Percentiles rank a stretch among this genome's conserved stretches.
Conservation (phyloP, 1,284 basidiomycete genomes). For the Coriolopsis trogii region DNA sequence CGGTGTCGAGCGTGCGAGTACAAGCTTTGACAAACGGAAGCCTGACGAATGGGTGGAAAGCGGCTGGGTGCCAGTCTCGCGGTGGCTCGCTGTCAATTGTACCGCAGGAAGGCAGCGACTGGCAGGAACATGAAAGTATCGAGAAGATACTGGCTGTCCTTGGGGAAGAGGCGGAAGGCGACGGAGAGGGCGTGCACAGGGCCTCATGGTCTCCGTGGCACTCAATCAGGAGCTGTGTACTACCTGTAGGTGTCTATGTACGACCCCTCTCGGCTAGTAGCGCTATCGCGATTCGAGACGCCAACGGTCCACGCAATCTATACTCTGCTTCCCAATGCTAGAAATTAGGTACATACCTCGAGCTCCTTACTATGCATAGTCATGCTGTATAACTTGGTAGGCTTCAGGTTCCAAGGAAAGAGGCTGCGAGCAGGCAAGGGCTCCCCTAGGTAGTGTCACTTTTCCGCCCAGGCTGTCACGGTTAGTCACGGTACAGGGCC, state of each 20-base stretch:
- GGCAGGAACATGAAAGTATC: background rate
- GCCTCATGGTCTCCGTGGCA: no score
- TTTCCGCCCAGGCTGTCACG: no score
- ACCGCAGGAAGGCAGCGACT: background rate
- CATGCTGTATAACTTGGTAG: no score
- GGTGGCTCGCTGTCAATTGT: no score
- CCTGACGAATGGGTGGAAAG: background rate
- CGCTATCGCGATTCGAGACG: no score
- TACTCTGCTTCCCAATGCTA: background rate
- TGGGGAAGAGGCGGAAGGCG: background rate
- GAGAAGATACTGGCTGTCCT: background rate
- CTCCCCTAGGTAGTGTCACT: no score
- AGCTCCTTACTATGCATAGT: no score
- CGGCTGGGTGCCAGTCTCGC: background rate
- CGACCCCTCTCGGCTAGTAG: constrained; percentile 5
- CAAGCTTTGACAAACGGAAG: background rate
- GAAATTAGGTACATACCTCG: background rate
- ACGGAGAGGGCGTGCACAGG: background rate
- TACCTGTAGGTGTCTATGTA: constrained; percentile 10
- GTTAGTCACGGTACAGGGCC: no score
- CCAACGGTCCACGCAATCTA: background rate
- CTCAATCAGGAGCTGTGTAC: no score
- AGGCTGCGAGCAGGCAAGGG: no score
- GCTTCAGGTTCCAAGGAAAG: no score
- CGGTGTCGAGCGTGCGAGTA: constrained; percentile 1